Base-by-base conservation (phyloP, 495 filamentous ascomycete species). In the Paragyromitra xinjiangensis region DNA sequence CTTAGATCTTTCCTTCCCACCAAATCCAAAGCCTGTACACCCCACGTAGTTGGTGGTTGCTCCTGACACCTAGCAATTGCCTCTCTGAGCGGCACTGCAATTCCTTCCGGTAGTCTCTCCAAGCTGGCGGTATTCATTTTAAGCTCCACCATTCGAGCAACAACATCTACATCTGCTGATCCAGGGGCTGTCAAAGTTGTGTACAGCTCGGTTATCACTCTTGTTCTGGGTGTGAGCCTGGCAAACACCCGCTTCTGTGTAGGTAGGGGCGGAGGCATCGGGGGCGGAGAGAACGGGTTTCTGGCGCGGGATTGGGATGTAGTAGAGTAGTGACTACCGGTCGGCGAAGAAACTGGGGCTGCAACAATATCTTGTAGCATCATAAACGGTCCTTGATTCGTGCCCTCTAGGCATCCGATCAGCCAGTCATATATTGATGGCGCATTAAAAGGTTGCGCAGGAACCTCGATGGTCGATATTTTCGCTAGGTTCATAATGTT, bases 1-100 rank as follows among this genome's bases (percentile, higher is more conserved):
- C 87, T 88, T 37, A 96, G 85, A 81, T 99, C 95, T 51, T 94
- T 91, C 74, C 95, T 88, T 62, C 92, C 91, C 7, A 98, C 90
- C 5, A 98, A 85, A 69, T 89, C 86, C 3, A 98, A 86, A 7
- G 96, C 86, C 1, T 85, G 84, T 29, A 87, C 86, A 34, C 88
- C 86, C 94, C 94, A 98, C 1, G 87, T 89, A 0, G 90, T 88
- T 22, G 93, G 93, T 7, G 95, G 95, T 70, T 90, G 88, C 8
- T 89, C 88, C 83, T 97, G 94, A 78, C 93, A 97, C 69, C 88
- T 87, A 29, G 90, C 88, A 40, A 99, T 93, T n/a, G 90, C 88
- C 83, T 97, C 93, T 82, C 91, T 91, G 24, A 98, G 86, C 0
- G 93, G 92, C 0, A 91, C 89, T 55, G 90, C 87, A 14, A 98